Base-by-base conservation (phyloP, 2,329 filamentous ascomycete genomes). In the Ascochyta viciae-villosae region DNA sequence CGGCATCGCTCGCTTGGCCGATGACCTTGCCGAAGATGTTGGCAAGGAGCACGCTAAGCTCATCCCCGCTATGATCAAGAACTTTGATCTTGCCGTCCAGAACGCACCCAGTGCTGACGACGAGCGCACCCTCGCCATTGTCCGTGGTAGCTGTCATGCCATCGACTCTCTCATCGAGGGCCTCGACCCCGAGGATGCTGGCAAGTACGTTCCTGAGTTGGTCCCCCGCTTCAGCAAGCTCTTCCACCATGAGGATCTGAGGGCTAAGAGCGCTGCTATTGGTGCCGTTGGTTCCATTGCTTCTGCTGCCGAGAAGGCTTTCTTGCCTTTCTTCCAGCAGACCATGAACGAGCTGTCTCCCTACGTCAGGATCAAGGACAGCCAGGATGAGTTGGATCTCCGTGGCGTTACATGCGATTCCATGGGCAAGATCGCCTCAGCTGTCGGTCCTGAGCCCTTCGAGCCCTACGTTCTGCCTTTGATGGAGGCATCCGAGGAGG, bases 401-500 rank as follows among this genome's bases (percentile, higher is more conserved):
- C 89, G 95, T 66, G 92, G 91, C 65, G 90, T 92, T 54, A 92
- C 96, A 35, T 92, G 91, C 66, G 95, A 99, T 79, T 88, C 93
- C 23, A 90, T 99, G 82, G 94, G 93, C 55, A 92, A 93, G 75
- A 96, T 98, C 72, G 93, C 95, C 38, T 82, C 88, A 54, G 92
- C 95, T 50, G 94, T 97, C 57, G 95, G 95, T 19, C 81, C 91
- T 33, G 84, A 91, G 74, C 83, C 89, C 43, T 98, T 98, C 83
- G 88, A 96, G 80, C 91, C 90, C 13, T 98, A 94, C 72, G 93
- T 98, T 33, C 83, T 90, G 72, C 91, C 92, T 38, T 83, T 98
- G 55, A 96, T 99, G 90, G 85, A 89, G 69, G 89, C 94, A 13
- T 96, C 91, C 64, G 93, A 97, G 78, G 93, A 97, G 77, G 93